phyloP scores from a whole-genome alignment of 208 protist genomes.

The Vickermania spadyakhi region DNA sequence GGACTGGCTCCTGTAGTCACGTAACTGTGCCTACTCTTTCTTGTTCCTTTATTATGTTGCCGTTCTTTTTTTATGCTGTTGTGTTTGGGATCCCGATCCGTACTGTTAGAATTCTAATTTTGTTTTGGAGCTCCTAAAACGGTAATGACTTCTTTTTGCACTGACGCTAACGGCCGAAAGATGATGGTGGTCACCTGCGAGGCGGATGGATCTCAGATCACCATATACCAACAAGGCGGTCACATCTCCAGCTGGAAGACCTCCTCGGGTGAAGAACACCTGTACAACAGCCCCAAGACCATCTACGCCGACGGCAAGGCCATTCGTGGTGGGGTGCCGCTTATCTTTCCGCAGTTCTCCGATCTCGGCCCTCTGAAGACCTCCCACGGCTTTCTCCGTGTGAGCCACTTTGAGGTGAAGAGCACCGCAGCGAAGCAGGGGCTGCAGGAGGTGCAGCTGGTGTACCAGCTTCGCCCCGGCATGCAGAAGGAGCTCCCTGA shows the following conservation, averaged over 20 bases:
- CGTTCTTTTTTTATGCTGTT: too few relatives aligned
- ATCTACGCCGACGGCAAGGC: constrained; percentile 53
- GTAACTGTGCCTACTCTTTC: too few relatives aligned
- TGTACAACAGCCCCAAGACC: constrained; percentile 80
- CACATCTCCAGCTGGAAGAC: constrained; percentile 79
- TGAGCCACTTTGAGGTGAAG: constrained; percentile 16
- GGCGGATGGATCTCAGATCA: constrained; percentile 56
- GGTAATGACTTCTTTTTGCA: neutral
- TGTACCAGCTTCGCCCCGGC: constrained; percentile 10
- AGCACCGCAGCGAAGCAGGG: constrained; percentile 19
- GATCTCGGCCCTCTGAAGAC: constrained; percentile 41
- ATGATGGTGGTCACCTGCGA: constrained; percentile 6
- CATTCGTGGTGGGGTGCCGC: constrained; percentile 81
- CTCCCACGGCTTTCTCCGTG: constrained; percentile 78
- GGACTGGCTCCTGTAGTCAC: too few relatives aligned
- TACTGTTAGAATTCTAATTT: too few relatives aligned
- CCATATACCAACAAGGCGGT: constrained; percentile 78
- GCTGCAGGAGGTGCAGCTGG: constrained; percentile 21
- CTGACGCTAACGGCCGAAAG: neutral
- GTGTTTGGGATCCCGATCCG: too few relatives aligned
- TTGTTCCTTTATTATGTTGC: too few relatives aligned
- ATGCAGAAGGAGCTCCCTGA: constrained; percentile 20
- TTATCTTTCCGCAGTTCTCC: constrained; percentile 87
- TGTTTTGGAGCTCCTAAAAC: too few relatives aligned
- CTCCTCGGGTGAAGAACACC: constrained; percentile 37